Base-by-base conservation (phyloP, 495 filamentous ascomycete species). In the Glutinoglossum americanum region DNA sequence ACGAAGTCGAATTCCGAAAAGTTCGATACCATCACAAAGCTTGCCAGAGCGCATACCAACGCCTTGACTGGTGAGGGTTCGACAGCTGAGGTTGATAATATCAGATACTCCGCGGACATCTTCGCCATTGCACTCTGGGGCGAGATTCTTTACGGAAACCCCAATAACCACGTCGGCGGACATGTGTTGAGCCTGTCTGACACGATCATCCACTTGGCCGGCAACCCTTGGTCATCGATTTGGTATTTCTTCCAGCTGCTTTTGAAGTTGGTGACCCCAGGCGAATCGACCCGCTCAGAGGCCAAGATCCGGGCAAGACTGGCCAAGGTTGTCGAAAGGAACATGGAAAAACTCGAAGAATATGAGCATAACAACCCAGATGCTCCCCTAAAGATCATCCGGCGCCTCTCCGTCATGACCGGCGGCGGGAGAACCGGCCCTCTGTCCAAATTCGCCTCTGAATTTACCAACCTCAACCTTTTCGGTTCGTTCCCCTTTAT, bases 1-100 rank as follows among this genome's bases (percentile, higher is more conserved):
- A 57, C 60, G 3, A 62, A 61, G 60, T 61, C 60, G 51, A 62
- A 62, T 57, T 27, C 59, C 37, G 59, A 57, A 49, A 62, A 62
- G 39, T 62, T 62, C 26, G 41, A 60, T 51, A 53, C 60, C 17
- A 62, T 54, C 53, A 60, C 33, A 47, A 33, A 33, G 30, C 30
- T 33, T 33, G 30, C 30, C 30, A 33, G 30, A 33, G 54, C 15
- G 25, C 58, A 60, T 51, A 45, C 23, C 54, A 56, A 60, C 35
- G 33, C 54, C 54, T 60, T 60, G 54, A 47, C 30, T 11, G 58
- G 58, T 30, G 54, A 56, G 58, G 35, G n/a, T 48, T 56, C 54
- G 30, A 57, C 58, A 33, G 30, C 30, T 2, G 58, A 60, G 35
- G 54, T 60, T 57, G 54, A 37, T 8, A 23, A 60, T 47, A 57